These are phyloP conservation scores for Thoreauomyces humboldtii DNA, from an alignment of 192 early-diverging fungal species.

Conservation along the genomic window DNA sequence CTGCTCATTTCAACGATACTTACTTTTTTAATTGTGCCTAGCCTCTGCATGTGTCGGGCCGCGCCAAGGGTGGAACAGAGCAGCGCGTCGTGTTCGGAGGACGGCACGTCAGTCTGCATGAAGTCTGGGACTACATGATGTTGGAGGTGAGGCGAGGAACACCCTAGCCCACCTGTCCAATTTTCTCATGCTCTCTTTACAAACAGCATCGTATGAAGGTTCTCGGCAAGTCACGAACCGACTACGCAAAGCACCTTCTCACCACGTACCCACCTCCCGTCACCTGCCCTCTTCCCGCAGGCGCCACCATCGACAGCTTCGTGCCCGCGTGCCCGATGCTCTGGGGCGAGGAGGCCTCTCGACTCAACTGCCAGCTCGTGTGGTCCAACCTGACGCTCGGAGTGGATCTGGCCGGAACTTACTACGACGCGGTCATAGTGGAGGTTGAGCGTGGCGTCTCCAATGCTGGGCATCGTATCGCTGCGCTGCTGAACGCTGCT, in stretches of 20 bases:
- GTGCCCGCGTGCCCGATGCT: slow-evolving; percentile 18
- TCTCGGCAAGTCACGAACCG: background rate
- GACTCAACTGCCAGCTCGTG: slow-evolving; percentile 31
- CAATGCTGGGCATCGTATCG: slow-evolving; percentile 15
- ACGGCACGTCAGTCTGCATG: slow-evolving; percentile 3
- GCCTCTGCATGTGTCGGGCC: slow-evolving; percentile 43
- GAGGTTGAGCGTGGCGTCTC: slow-evolving; percentile 4
- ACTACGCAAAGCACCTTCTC: slow-evolving; percentile 15
- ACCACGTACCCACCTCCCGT: slow-evolving; percentile 3
- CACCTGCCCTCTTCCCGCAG: background rate
- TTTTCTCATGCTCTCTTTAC: background rate
- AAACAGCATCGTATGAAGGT: slow-evolving; percentile 5
- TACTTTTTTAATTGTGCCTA: no score
- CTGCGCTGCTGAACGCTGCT: slow-evolving; percentile 10
- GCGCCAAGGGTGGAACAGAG: slow-evolving; percentile 32
- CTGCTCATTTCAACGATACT: no score
- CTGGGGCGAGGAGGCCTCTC: slow-evolving; percentile 35
- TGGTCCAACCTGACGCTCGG: slow-evolving; percentile 13
- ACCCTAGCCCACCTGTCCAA: background rate
- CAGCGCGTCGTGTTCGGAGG: slow-evolving; percentile 21
- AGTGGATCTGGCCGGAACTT: slow-evolving; percentile 4
- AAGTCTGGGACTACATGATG: slow-evolving; percentile 36
- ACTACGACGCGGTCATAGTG: slow-evolving; percentile 9
- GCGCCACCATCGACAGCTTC: background rate
- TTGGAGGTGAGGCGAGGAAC: slow-evolving; percentile 5